phyloP scores from a whole-genome alignment of 1,139 yeast genomes.

The Hyphopichia pseudoburtonii region DNA sequence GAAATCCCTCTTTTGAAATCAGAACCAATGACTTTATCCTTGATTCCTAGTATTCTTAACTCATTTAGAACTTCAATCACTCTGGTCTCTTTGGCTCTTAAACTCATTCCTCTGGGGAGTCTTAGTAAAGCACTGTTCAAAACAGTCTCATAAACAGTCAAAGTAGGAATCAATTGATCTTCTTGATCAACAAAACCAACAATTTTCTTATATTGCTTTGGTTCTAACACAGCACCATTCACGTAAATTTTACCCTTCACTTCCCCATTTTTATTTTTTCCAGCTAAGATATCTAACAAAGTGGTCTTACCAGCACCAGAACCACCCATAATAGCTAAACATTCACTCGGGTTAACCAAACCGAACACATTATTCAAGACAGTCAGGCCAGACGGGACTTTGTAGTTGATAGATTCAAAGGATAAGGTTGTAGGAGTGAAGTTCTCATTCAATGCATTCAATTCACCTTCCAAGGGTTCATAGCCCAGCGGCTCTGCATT shows the following conservation, averaged over 20 bases:
- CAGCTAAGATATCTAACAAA: constrained; percentile 83
- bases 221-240: constrained; percentile 58
- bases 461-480: constrained; percentile 33
- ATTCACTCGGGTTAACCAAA: constrained; percentile 78
- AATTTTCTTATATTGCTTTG: constrained; percentile 56
- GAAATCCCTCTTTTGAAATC: constrained; percentile 91
- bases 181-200: constrained; percentile 98
- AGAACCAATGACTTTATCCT: constrained; percentile 84
- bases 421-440: constrained; percentile 77
- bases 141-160: constrained; percentile 94
- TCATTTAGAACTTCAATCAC: constrained; percentile 86
- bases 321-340: constrained; percentile 96
- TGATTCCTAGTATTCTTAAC: constrained; percentile 76
- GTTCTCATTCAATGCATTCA: constrained; percentile 47
- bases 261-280: constrained; percentile 76
- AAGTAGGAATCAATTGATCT: constrained; percentile 83
- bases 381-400: constrained; percentile 46
- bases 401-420: constrained; percentile 70
- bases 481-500: constrained; percentile 18
- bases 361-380: constrained; percentile 72
- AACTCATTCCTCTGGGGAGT: constrained; percentile 76
- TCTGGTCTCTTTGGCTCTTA: constrained; percentile 68
- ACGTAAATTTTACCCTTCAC: constrained; percentile 66
- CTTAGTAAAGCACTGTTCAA: constrained; percentile 87
- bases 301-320: constrained; percentile 99